These are phyloP conservation scores for Phylloporus sp. DNA, from an alignment of 768 basidiomycete genomes.

Conservation along the genomic window DNA sequence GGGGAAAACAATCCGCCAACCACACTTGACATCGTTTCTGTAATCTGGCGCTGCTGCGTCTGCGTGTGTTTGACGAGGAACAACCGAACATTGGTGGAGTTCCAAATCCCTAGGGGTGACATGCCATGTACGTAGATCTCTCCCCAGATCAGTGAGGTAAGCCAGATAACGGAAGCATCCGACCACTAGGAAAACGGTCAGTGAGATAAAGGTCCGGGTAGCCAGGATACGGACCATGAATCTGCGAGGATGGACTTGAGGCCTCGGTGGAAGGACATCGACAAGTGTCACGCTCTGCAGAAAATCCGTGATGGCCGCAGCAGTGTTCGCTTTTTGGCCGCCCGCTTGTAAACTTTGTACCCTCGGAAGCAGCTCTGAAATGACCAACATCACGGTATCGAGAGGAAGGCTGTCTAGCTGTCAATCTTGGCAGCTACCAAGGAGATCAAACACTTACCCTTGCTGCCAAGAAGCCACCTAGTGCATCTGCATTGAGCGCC, in stretches of 20 bases:
- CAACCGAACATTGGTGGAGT: constrained; percentile 80
- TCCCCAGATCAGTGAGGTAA: constrained; percentile 93
- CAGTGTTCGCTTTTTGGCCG: constrained; percentile 57
- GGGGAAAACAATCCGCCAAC: constrained; percentile 72
- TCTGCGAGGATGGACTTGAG: constrained; percentile 60
- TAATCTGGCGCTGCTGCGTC: constrained; percentile 62
- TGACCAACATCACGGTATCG: constrained; percentile 81
- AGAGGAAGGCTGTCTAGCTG: constrained; percentile 65
- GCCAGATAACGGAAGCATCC: constrained; percentile 86
- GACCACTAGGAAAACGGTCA: constrained; percentile 63
- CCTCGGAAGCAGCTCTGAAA: constrained; percentile 83
- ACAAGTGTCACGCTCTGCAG: constrained; percentile 64
- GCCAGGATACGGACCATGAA: constrained; percentile 58
- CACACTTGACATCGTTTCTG: constrained; percentile 76
- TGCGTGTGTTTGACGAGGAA: constrained; percentile 91
- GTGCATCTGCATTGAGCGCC: constrained; percentile 1
- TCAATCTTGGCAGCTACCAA: constrained; percentile 8
- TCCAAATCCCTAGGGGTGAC: constrained; percentile 87
- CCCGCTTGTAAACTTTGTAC: constrained; percentile 76
- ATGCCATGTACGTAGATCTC: constrained; percentile 90
- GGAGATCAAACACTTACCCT: constrained; percentile 51
- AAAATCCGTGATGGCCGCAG: constrained; percentile 69
- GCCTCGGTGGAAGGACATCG: constrained; percentile 70
- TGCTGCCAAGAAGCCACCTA: constrained; percentile 94
- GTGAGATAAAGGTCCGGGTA: not conserved